These are phyloP conservation scores for Guadua angustifolia DNA, from an alignment of 176 grass and related monocot genomes.

Conservation along the genomic window DNA sequence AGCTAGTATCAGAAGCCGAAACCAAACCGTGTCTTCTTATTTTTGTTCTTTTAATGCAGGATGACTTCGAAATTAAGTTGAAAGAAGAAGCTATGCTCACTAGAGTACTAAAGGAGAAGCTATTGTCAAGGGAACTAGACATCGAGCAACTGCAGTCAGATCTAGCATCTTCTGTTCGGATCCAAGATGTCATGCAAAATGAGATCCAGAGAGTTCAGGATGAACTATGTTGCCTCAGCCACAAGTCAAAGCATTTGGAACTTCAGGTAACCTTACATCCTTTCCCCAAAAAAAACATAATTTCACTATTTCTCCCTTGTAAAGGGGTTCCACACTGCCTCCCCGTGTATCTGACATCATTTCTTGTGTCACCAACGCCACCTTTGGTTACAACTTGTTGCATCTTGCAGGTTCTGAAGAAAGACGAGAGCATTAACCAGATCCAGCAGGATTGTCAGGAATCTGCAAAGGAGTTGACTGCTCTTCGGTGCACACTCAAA, in stretches of 20 bases:
- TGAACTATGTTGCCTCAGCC: slow-evolving; percentile 50
- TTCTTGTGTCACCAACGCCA: neutral
- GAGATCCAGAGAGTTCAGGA: slow-evolving; percentile 67
- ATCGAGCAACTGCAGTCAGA: slow-evolving; percentile 73
- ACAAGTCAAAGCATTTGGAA: slow-evolving; percentile 73
- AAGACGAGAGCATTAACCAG: slow-evolving; percentile 56
- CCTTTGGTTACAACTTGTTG: slow-evolving; percentile 16
- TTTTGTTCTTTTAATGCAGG: slow-evolving; percentile 50
- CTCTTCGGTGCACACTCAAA: slow-evolving; percentile 58
- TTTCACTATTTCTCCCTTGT: neutral
- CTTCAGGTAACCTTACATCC: slow-evolving; percentile 61
- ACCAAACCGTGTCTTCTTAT: slow-evolving; percentile 21
- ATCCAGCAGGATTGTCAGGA: slow-evolving; percentile 56
- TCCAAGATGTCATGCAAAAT: slow-evolving; percentile 55
- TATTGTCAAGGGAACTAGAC: slow-evolving; percentile 65
- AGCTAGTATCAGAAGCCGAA: slow-evolving; percentile 24
- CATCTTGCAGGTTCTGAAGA: slow-evolving; percentile 56
- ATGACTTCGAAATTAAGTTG: slow-evolving; percentile 59
- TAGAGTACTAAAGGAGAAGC: slow-evolving; percentile 67
- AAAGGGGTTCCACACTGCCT: neutral
- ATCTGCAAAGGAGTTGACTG: slow-evolving; percentile 52
- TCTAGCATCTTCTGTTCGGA: slow-evolving; percentile 56
- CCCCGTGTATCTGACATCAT: neutral
- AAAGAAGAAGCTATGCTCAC: slow-evolving; percentile 70
- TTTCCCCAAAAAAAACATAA: neutral